These are phyloP conservation scores for Fagopyrum tataricum DNA, from an alignment of 148 eudicot genomes.

Conservation along the genomic window DNA sequence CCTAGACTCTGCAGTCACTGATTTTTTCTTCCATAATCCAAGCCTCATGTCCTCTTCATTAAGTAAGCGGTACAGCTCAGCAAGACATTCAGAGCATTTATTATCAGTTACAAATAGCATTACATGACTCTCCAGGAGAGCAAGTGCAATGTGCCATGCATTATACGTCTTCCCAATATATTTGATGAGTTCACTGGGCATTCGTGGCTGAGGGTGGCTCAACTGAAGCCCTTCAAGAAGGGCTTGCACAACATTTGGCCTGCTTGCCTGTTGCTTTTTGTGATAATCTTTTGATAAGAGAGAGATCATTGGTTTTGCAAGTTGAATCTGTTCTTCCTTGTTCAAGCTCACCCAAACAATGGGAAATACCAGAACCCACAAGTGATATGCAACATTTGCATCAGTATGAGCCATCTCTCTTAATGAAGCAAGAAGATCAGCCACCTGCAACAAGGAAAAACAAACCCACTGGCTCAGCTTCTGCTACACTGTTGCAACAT, in stretches of 20 bases:
- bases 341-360: slow-evolving; percentile 97
- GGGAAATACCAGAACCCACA: slow-evolving; percentile 98
- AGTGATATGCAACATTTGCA: slow-evolving; percentile 98
- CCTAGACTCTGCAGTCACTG: slow-evolving; percentile 86
- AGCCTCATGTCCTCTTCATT: slow-evolving; percentile 99
- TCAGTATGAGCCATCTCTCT: slow-evolving; percentile 99
- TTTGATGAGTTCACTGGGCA: slow-evolving; percentile 98
- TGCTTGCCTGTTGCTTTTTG: slow-evolving; percentile 74
- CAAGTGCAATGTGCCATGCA: slow-evolving; percentile 97
- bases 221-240: slow-evolving; percentile 95
- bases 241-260: slow-evolving; percentile 99
- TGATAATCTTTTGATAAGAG: slow-evolving; percentile 95
- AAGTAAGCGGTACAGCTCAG: slow-evolving; percentile 92
- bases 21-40: slow-evolving; percentile 94
- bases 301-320: slow-evolving; percentile 92
- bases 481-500: not conserved
- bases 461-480: not conserved
- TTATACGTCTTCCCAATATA: slow-evolving; percentile 96
- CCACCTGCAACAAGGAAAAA: slow-evolving; percentile 47
- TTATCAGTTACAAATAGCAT: slow-evolving; percentile 85
- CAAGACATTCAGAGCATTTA: slow-evolving; percentile 92
- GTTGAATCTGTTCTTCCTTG: slow-evolving; percentile 90
- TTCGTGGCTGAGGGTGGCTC: slow-evolving; percentile 99
- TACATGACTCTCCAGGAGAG: slow-evolving; percentile 95
- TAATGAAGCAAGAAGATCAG: slow-evolving; percentile 84